Evolutionary conservation across 352 stramenopile genomes (phyloP).

Genomic region (Globisporangium recalcitrans): DNA sequence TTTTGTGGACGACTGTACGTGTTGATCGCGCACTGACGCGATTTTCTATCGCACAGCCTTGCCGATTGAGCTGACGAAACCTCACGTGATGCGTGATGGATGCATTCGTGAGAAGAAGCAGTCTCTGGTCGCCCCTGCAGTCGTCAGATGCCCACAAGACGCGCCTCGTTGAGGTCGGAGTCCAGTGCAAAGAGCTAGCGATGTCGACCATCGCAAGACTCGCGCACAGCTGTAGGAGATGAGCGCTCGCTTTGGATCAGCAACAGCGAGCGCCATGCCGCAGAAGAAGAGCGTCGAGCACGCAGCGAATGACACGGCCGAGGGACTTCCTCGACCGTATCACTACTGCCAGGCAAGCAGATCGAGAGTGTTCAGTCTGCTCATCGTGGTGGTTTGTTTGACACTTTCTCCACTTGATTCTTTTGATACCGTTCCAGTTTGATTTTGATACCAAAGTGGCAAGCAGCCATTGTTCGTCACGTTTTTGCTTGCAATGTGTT

Average conservation of each 20-base stretch:
- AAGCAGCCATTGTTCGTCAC: slow-evolving; percentile 9
- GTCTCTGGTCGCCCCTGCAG: too few species aligned
- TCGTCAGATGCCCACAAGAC: too few species aligned
- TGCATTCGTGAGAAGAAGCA: too few species aligned
- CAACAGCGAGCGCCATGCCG: background rate
- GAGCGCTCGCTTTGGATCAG: background rate
- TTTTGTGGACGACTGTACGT: background rate
- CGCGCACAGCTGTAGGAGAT: too few species aligned
- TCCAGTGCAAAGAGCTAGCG: too few species aligned
- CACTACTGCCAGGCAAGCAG: too few species aligned
- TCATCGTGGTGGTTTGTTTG: background rate
- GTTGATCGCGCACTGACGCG: background rate
- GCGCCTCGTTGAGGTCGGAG: too few species aligned
- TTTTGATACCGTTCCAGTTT: background rate
- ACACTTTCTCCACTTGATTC: slow-evolving; percentile 5
- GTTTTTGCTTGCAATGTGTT: slow-evolving; percentile 1
- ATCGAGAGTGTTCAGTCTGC: too few species aligned
- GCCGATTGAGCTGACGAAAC: background rate
- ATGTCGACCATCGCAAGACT: background rate
- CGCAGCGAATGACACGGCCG: too few species aligned
- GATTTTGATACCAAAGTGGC: background rate
- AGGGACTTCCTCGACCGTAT: too few species aligned
- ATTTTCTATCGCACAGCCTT: background rate
- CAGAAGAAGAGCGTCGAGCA: too few species aligned
- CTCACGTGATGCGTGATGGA: too few species aligned